Evolutionary conservation across 257 asterid species (phyloP).

Genomic region (Nicotiana tomentosiformis): DNA sequence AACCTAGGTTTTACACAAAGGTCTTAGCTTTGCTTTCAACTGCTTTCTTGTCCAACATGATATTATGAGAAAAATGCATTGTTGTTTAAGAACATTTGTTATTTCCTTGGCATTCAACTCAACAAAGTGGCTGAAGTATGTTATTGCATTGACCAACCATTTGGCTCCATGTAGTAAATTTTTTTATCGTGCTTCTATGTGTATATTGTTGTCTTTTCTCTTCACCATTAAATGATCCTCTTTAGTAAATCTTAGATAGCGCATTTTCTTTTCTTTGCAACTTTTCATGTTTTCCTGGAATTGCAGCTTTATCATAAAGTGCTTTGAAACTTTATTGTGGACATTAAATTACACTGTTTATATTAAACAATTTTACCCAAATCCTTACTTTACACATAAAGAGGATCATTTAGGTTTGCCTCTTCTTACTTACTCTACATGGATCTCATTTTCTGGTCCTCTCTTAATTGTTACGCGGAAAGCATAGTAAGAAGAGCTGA

Average conservation of each 20-base stretch:
- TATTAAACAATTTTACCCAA: neutral
- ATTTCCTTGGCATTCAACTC: neutral
- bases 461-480: neutral
- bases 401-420: neutral
- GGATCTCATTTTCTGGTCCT: neutral
- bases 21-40: slow-evolving; percentile 25
- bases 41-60: neutral
- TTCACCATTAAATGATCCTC: neutral
- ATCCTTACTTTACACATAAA: neutral
- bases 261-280: neutral
- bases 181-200: neutral
- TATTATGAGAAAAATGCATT: neutral
- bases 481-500: neutral
- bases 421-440: neutral
- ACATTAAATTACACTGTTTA: neutral
- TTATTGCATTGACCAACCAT: neutral
- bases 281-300: neutral
- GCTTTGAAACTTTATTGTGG: neutral
- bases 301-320: neutral
- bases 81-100: neutral
- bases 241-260: neutral
- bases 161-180: neutral
- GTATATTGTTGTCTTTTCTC: neutral
- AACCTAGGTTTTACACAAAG: slow-evolving; percentile 93
- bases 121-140: neutral